Percentiles rank a stretch among this genome's conserved stretches.
These are phyloP conservation scores for Mucor piriformis DNA, from an alignment of 371 early-diverging fungal species.

Conservation along the genomic window DNA sequence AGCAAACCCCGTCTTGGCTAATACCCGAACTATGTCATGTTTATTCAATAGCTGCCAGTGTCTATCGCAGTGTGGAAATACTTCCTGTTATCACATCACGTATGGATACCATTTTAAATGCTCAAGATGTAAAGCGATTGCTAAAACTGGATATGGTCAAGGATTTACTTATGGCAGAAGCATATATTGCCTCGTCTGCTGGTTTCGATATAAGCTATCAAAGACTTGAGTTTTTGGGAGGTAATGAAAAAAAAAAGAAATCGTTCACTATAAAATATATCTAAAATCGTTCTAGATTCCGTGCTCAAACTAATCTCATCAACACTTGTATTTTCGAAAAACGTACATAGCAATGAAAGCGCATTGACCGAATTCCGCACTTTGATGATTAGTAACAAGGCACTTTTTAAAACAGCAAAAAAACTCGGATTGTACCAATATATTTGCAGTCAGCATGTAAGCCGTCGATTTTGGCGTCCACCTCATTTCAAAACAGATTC, in stretches of 20 bases:
- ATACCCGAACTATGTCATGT: slow-evolving; percentile 59
- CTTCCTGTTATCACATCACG: slow-evolving; percentile 68
- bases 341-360: slow-evolving; percentile 78
- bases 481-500: slow-evolving; percentile 36
- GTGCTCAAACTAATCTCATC: slow-evolving; percentile 84
- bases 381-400: slow-evolving; percentile 72
- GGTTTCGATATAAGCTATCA: slow-evolving; percentile 79
- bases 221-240: slow-evolving; percentile 90
- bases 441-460: slow-evolving; percentile 56
- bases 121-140: slow-evolving; percentile 53
- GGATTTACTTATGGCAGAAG: slow-evolving; percentile 55
- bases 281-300: slow-evolving; percentile 58
- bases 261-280: not conserved
- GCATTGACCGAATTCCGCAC: slow-evolving; percentile 69
- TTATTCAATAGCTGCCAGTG: slow-evolving; percentile 52
- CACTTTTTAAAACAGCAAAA: slow-evolving; percentile 60
- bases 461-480: slow-evolving; percentile 61
- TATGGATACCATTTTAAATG: slow-evolving; percentile 61
- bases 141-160: slow-evolving; percentile 38
- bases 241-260: slow-evolving; percentile 3
- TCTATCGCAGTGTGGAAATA: slow-evolving; percentile 54
- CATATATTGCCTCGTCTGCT: slow-evolving; percentile 74
- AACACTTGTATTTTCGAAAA: slow-evolving; percentile 70
- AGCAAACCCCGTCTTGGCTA: slow-evolving; percentile 36
- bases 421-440: slow-evolving; percentile 55